Base-by-base conservation (phyloP, 495 filamentous ascomycete genomes). In the Hamigera avellanea region DNA sequence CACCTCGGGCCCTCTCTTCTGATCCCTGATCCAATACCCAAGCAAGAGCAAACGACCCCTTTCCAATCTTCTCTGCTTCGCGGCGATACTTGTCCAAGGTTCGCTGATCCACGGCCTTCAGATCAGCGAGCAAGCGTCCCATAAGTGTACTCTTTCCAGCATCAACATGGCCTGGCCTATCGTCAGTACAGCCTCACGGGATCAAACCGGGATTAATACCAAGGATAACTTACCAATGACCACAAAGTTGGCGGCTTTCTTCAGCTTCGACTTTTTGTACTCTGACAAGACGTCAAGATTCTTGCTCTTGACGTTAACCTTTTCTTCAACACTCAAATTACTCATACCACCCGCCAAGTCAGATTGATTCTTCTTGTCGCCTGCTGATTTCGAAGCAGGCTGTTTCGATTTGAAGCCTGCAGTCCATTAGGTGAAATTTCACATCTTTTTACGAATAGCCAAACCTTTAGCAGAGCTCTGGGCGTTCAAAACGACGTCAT, bases 101-200 rank as follows among this genome's bases (percentile, higher is more conserved):
- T 26, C 86, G 69, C 48, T 91, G 76, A 43, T 94, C 81, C 5
- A 96, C 76, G 1, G 88, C 85, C 18, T 83, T 80, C 26, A 93
- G 71, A 50, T 96, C 93, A 19, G 84, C 81, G 13, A 98, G 67
- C n/a, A 98, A 61, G 12, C 91, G 76, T 8, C 91, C 91, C 93
- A 96, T 96, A 13, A 98, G 67, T 12, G 91, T 98, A 59, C 86
- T 94, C 60, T 98, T 98, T 19, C 91, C 91, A 29, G 89, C 86
- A 59, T 98, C 91, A 31, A 98, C 91, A 59, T 98, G 91, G 25
- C 91, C 86, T 88, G 8, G 13, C 15, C 19, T 13, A 15, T 6
- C 14, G 19, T 57, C 33, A 61, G 44, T 25, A 26, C 16, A 3
- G 14, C 17, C 18, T 14, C n/a, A 8, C 12, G n/a, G n/a, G n/a